A percentile compares a stretch with the other conserved stretches of the same genome.
These are phyloP conservation scores for Quercus alba DNA, from an alignment of 306 rosid species.

Conservation along the genomic window DNA sequence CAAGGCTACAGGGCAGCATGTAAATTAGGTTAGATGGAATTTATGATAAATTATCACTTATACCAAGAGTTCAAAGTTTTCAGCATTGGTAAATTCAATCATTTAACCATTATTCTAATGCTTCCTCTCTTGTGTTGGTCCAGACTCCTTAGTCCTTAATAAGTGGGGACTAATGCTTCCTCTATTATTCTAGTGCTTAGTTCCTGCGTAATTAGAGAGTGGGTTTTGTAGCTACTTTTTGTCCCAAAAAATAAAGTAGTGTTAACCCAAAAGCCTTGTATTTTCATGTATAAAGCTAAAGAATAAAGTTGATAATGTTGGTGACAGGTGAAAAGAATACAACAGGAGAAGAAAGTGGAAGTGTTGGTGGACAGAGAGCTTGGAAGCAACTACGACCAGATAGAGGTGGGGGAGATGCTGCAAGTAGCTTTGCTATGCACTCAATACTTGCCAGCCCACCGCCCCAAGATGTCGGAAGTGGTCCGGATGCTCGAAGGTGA, in stretches of 20 bases:
- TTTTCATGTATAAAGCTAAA: slow-evolving; percentile 1
- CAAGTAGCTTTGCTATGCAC: slow-evolving; percentile 94
- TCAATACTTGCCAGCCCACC: slow-evolving; percentile 79
- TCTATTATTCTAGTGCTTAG: too few relatives aligned
- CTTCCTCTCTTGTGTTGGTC: too few relatives aligned
- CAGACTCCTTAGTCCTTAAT: too few relatives aligned
- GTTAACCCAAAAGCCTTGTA: background rate
- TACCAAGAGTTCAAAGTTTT: too few relatives aligned
- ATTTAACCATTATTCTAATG: too few relatives aligned
- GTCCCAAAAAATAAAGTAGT: background rate
- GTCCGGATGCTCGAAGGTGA: slow-evolving; percentile 98
- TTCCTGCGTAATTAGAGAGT: too few relatives aligned
- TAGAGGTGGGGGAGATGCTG: slow-evolving; percentile 90
- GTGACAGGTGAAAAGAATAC: slow-evolving; percentile 84
- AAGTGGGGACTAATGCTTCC: too few relatives aligned
- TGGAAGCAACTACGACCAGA: slow-evolving; percentile 68
- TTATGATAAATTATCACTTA: too few relatives aligned
- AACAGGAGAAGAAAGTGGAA: slow-evolving; percentile 75
- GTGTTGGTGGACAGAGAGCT: slow-evolving; percentile 85
- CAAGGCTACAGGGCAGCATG: too few relatives aligned
- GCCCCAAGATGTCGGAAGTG: slow-evolving; percentile 98
- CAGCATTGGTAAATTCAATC: too few relatives aligned
- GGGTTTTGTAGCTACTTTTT: too few relatives aligned
- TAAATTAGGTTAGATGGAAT: too few relatives aligned
- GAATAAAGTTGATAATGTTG: slow-evolving; percentile 2